These are phyloP conservation scores for Solanum arcanum DNA, from an alignment of 257 asterid genomes.

Conservation along the genomic window DNA sequence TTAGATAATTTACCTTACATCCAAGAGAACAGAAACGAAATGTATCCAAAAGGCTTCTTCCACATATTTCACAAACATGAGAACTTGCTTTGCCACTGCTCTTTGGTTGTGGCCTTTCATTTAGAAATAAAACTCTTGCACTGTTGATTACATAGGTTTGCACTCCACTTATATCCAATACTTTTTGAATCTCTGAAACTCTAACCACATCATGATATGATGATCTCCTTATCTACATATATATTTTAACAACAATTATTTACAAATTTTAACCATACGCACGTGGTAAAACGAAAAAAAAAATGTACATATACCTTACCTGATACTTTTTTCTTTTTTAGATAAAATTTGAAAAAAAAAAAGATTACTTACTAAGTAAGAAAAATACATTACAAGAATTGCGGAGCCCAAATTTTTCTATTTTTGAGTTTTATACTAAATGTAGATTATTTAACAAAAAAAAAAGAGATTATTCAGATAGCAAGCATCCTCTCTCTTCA, in stretches of 20 bases:
- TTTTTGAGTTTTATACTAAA: neutral
- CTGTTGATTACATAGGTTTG: constrained; percentile 94
- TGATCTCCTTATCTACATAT: constrained; percentile 70
- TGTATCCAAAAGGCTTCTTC: constrained; percentile 78
- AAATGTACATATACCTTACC: neutral
- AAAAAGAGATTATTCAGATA: neutral
- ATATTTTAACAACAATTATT: neutral
- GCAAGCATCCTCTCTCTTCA: no score
- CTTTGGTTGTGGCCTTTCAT: constrained; percentile 88
- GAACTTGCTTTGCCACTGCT: constrained; percentile 61
- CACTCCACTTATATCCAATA: constrained; percentile 76
- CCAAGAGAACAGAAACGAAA: constrained; percentile 89
- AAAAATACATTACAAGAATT: neutral
- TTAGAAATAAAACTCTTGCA: constrained; percentile 88
- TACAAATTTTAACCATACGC: neutral
- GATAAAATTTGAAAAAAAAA: neutral
- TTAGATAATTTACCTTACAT: constrained; percentile 59
- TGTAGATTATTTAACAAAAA: neutral
- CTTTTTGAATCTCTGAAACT: constrained; percentile 87
- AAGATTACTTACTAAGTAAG: neutral
- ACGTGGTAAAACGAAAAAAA: neutral
- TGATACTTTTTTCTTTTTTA: neutral
- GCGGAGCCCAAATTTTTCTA: neutral
- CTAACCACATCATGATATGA: constrained; percentile 97
- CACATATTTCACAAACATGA: constrained; percentile 78